Base-by-base conservation (phyloP, 805 yeast species). In the Candida succiphila region DNA sequence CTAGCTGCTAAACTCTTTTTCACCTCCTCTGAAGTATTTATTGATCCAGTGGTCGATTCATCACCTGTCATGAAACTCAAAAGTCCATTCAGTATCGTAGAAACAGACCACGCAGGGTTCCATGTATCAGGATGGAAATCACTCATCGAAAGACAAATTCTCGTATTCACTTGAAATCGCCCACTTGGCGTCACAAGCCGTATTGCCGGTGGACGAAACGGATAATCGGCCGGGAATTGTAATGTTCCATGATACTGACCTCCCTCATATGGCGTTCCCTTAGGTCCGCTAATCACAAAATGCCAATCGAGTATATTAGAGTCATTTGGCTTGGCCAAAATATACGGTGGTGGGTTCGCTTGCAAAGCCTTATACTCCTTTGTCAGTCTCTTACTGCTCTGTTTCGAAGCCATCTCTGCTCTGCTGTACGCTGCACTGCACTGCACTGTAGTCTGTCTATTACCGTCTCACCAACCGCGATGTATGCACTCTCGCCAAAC, bases 61-160 rank as follows among this genome's bases (percentile, higher is more conserved):
- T 73, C 72, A 8, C 92, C 79, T 1, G 94, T 85, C 97, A 88
- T 88, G 49, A 88, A 88, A 52, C 95, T 84, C 43, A 88, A 62
- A 25, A 88, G 61, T 0, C 96, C 97, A 9, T 78, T 83, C 45
- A 88, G 65, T 16, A 88, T 88, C 0, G 96, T 87, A 23, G 85
- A 66, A 18, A 88, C 96, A 29, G 87, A 76, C 96, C 96, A 88
- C 6, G 94, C 86, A 1, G 97, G 96, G 54, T 88, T 87, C 97
- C 97, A 88, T 1, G 81, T 63, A 54, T 87, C 92, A 3, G 95
- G 96, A 47, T 88, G 97, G 55, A 75, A 88, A 58, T 88, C 96
- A 48, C 94, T 79, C 80, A 88, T 87, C n/a, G 88, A 77, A 31
- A 88, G 63, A 58, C 97, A 88, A 19, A 88, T 65, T 31, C 95